Evolutionary conservation across 2,329 filamentous ascomycete genomes (phyloP).

Genomic region (Dothiorella sarmentorum): DNA sequence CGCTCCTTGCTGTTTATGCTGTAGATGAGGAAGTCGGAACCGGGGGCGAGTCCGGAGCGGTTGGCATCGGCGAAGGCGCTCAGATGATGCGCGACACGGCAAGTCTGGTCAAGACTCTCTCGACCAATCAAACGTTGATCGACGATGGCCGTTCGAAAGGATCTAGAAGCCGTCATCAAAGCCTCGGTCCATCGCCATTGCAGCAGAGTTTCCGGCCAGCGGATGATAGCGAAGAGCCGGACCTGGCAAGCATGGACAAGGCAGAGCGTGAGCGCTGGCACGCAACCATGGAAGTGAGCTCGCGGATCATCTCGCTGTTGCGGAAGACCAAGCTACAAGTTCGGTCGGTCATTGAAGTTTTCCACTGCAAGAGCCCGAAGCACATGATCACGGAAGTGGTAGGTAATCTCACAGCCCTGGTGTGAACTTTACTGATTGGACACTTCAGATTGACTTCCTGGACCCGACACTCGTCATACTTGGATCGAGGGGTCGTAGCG

Average conservation of each 20-base stretch:
- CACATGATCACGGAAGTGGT: constrained; percentile 92
- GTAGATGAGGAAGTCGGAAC: constrained; percentile 74
- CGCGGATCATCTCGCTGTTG: constrained; percentile 78
- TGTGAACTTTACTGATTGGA: not conserved
- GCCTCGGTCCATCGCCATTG: constrained; percentile 32
- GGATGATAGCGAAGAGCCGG: constrained; percentile 25
- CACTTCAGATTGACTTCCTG: constrained; percentile 71
- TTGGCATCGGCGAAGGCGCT: constrained; percentile 66
- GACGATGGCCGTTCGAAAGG: constrained; percentile 30
- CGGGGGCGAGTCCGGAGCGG: constrained; percentile 47
- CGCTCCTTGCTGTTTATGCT: constrained; percentile 87
- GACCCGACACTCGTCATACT: constrained; percentile 90
- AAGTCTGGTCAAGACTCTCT: constrained; percentile 64
- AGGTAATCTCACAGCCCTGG: constrained; percentile 27
- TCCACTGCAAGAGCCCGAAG: constrained; percentile 97
- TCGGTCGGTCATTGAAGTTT: constrained; percentile 88
- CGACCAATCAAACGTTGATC: constrained; percentile 34
- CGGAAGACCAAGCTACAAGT: constrained; percentile 91
- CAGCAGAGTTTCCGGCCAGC: constrained; percentile 33
- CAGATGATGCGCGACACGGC: constrained; percentile 74
- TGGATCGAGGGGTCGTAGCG: constrained; percentile 85
- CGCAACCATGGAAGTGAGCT: constrained; percentile 79
- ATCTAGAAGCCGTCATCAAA: constrained; percentile 23
- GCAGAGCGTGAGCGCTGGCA: constrained; percentile 75
- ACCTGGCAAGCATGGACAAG: constrained; percentile 42